Percentiles rank a stretch among this genome's conserved stretches.
phyloP scores from a whole-genome alignment of 148 eudicot species.

The Cornus controversa region DNA sequence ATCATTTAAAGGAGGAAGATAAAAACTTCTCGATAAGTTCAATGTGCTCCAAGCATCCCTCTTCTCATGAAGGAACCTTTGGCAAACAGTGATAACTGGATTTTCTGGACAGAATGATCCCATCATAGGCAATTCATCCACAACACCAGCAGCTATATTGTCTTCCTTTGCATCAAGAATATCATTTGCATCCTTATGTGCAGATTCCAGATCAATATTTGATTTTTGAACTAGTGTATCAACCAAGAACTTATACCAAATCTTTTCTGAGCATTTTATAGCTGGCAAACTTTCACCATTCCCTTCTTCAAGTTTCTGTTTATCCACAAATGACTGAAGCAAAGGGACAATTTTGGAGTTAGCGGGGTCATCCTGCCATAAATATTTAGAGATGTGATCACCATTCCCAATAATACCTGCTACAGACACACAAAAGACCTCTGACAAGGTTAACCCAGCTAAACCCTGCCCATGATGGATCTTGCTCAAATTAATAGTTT shows the following conservation, averaged over 20 bases:
- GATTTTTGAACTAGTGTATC: slow-evolving; percentile 42
- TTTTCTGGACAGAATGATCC: slow-evolving; percentile 59
- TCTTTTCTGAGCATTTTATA: slow-evolving; percentile 39
- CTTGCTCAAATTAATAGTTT: slow-evolving; percentile 20
- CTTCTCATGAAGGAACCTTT: slow-evolving; percentile 48
- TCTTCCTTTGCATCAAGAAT: slow-evolving; percentile 23
- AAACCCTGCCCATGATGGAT: slow-evolving; percentile 24
- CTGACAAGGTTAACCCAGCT: slow-evolving; percentile 69
- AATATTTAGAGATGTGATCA: slow-evolving; percentile 67
- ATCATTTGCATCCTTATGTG: slow-evolving; percentile 11
- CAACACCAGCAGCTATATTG: slow-evolving; percentile 14
- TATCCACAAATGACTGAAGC: slow-evolving; percentile 21
- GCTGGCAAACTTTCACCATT: slow-evolving; percentile 24
- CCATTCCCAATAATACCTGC: slow-evolving; percentile 82
- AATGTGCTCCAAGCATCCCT: slow-evolving; percentile 52
- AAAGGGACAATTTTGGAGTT: slow-evolving; percentile 34
- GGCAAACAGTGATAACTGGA: slow-evolving; percentile 73
- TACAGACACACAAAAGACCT: slow-evolving; percentile 77
- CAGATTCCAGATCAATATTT: slow-evolving; percentile 16
- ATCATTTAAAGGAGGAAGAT: slow-evolving; percentile 84
- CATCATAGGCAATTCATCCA: slow-evolving; percentile 28
- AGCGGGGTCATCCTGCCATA: slow-evolving; percentile 43
- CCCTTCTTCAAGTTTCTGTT: slow-evolving; percentile 21
- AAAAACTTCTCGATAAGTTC: slow-evolving; percentile 53
- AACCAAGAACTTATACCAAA: slow-evolving; percentile 60